phyloP scores from a whole-genome alignment of 371 early-diverging fungal genomes.

The Mucor circinelloides region DNA sequence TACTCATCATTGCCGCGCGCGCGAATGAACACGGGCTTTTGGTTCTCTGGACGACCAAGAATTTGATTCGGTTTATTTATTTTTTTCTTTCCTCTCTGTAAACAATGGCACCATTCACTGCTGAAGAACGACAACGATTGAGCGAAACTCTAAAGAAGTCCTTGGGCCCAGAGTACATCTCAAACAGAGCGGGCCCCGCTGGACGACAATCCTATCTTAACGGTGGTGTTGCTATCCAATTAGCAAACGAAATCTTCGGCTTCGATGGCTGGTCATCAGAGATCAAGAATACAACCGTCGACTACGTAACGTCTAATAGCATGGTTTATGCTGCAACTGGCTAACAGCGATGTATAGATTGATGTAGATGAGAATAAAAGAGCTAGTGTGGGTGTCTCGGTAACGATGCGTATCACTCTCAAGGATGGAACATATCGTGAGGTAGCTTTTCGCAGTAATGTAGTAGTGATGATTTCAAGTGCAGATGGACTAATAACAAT shows the following conservation, averaged over 20 bases:
- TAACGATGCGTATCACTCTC: constrained; percentile 85
- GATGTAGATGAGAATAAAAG: constrained; percentile 56
- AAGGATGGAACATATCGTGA: constrained; percentile 95
- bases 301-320: constrained; percentile 61
- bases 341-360: constrained; percentile 13
- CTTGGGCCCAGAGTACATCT: constrained; percentile 26
- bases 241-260: constrained; percentile 98
- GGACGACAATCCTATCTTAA: constrained; percentile 86
- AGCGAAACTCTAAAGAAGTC: background rate
- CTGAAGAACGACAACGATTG: constrained; percentile 1
- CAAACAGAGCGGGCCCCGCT: constrained; percentile 16
- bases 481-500: background rate
- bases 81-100: background rate
- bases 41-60: background rate
- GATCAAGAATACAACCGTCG: constrained; percentile 75
- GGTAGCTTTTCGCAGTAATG: constrained; percentile 44
- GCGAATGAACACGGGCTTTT: background rate
- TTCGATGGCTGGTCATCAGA: constrained; percentile 97
- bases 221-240: constrained; percentile 85
- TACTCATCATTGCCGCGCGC: background rate
- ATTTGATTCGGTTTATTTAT: no score
- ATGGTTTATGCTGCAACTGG: background rate
- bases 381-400: constrained; percentile 79
- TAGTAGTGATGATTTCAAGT: background rate
- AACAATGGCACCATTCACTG: background rate